Conservation (phyloP, 108 stramenopile species). For the Conticribra guillardii region DNA sequence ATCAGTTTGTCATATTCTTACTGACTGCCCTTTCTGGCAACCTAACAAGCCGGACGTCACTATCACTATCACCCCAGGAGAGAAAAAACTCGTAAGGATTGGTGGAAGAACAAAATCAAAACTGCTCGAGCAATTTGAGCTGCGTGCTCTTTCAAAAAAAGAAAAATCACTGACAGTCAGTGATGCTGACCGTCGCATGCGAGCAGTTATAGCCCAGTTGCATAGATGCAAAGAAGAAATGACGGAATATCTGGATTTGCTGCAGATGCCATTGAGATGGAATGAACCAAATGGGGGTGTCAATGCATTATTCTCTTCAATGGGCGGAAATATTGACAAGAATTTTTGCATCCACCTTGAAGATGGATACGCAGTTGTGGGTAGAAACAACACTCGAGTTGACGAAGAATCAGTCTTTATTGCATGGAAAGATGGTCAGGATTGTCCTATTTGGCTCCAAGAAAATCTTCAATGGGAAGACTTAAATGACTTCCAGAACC, state of each 20-base stretch:
- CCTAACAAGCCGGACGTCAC: too few species aligned
- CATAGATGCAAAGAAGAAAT: conserved; percentile 34
- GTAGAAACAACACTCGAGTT: conserved; percentile 25
- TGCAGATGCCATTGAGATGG: conserved; percentile 39
- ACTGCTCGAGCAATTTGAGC: conserved; percentile 34
- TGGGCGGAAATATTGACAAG: conserved; percentile 2
- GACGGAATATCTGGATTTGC: conserved; percentile 11
- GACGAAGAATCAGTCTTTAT: conserved; percentile 36
- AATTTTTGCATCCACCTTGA: not conserved
- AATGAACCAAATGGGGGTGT: conserved; percentile 8
- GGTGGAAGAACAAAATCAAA: conserved; percentile 71
- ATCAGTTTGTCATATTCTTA: too few species aligned
- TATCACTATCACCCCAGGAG: too few species aligned
- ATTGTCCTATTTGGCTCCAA: conserved; percentile 37
- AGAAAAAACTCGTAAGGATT: conserved; percentile 62
- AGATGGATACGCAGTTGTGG: conserved; percentile 45
- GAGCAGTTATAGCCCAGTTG: conserved; percentile 42
- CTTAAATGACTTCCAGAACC: conserved; percentile 8
- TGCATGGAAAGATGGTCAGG: conserved; percentile 41
- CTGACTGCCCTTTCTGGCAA: too few species aligned
- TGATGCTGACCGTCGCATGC: conserved; percentile 28
- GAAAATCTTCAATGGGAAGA: not conserved
- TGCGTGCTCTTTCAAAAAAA: conserved; percentile 28
- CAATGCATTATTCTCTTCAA: conserved; percentile 11
- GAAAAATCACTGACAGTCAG: conserved; percentile 12